Evolutionary conservation across 2,329 filamentous ascomycete species (phyloP).

Genomic region (Aspergillus sp.): DNA sequence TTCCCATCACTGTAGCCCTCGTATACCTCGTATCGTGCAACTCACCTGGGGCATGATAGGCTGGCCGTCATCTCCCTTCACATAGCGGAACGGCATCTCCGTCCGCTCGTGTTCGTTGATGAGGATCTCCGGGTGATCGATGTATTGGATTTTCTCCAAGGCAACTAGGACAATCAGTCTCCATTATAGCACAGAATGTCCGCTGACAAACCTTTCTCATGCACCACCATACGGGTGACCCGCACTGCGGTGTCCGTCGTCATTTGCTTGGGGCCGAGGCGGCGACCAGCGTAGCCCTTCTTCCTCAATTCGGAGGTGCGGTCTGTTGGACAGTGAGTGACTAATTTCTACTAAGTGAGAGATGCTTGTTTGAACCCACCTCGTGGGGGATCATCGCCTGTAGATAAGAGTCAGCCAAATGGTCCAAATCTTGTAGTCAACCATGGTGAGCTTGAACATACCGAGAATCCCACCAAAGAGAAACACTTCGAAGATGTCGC

Average conservation of each 20-base stretch:
- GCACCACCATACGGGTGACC: conserved; percentile 84
- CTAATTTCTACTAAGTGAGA: background rate
- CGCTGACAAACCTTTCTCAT: conserved; percentile 64
- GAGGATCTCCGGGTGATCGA: conserved; percentile 85
- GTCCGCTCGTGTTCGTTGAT: conserved; percentile 92
- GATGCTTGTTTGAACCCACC: conserved; percentile 53
- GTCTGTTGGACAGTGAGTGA: conserved; percentile 60
- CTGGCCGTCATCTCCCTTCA: conserved; percentile 68
- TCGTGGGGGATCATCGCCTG: conserved; percentile 89
- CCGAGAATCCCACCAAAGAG: conserved; percentile 94
- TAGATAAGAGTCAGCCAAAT: conserved; percentile 1
- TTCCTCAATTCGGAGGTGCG: conserved; percentile 92
- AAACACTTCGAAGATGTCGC: conserved; percentile 80
- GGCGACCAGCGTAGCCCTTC: conserved; percentile 84
- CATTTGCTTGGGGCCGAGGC: conserved; percentile 93
- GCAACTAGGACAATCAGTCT: conserved; percentile 56
- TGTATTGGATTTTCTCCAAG: conserved; percentile 73
- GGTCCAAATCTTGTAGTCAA: background rate
- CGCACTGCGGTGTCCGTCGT: conserved; percentile 96
- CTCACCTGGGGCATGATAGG: conserved; percentile 89
- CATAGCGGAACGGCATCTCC: conserved; percentile 97
- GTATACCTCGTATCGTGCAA: conserved; percentile 6
- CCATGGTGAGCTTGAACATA: conserved; percentile 39
- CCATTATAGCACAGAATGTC: background rate
- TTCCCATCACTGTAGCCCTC: background rate